These are phyloP conservation scores for Letharia columbiana DNA, from an alignment of 495 filamentous ascomycete species.

Conservation along the genomic window DNA sequence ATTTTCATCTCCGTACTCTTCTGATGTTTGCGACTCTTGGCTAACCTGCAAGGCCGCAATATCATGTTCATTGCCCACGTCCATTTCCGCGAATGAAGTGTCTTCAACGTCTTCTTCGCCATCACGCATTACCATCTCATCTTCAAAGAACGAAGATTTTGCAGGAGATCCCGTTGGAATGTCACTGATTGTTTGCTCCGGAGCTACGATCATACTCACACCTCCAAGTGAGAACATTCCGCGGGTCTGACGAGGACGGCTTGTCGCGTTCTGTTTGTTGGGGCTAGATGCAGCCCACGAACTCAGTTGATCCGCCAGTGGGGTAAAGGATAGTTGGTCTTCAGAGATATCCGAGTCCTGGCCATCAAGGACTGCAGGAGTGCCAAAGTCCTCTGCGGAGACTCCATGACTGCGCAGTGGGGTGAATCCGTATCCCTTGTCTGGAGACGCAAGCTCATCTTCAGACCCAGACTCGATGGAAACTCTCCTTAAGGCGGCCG, in stretches of 20 bases:
- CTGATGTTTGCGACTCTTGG: constrained; percentile 45
- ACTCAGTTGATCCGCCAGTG: constrained; percentile 50
- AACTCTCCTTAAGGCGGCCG: constrained; percentile 18
- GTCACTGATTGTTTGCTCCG: constrained; percentile 15
- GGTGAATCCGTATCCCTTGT: constrained; percentile 25
- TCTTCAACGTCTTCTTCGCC: constrained; percentile 29
- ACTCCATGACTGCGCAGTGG: constrained; percentile 26
- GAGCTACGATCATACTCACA: not conserved
- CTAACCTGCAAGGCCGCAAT: constrained; percentile 13
- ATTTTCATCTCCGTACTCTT: constrained; percentile 58
- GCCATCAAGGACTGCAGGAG: constrained; percentile 15
- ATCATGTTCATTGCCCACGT: constrained; percentile 34
- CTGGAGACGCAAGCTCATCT: constrained; percentile 42
- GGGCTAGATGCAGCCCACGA: constrained; percentile 50
- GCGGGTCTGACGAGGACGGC: constrained; percentile 30
- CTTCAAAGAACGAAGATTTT: constrained; percentile 46
- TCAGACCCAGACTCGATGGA: constrained; percentile 43
- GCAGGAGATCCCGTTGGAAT: constrained; percentile 21
- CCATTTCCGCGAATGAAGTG: constrained; percentile 16
- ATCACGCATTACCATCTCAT: constrained; percentile 45
- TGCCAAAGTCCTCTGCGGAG: constrained; percentile 30
- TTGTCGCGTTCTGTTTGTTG: constrained; percentile 33
- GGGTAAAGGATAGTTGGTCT: constrained; percentile 38
- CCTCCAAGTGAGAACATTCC: constrained; percentile 39
- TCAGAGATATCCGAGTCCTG: constrained; percentile 23